Base-by-base conservation (phyloP, 1,284 basidiomycete species). In the Ganoderma sinense region DNA sequence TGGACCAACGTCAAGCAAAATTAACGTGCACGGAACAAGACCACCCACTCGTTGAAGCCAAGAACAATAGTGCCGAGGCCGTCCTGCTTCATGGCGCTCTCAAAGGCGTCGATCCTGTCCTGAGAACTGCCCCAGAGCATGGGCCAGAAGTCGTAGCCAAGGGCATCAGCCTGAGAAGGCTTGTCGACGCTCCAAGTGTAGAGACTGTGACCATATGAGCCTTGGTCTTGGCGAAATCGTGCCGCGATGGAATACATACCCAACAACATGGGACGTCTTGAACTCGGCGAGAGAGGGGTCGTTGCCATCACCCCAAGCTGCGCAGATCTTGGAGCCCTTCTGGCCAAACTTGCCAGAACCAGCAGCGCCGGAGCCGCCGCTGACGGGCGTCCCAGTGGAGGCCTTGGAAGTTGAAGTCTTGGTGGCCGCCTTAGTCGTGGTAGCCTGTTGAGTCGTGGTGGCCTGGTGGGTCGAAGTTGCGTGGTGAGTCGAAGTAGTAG, bases 41-140 rank as follows among this genome's bases (percentile, higher is more conserved):
- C n/a, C 0, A 83, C 89, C 40, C 75, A 92, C 91, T 94, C 93
- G 80, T 95, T 96, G 80, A 88, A 84, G 70, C 89, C 91, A 51
- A 94, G 77, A 64, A 87, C 86, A 69, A 82, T 79, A 56, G 85
- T 82, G 67, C 89, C 86, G 65, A 89, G 84, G 68, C 87, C 85
- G 64, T 82, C 77, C 26, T 81, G 80, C 53, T 62, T 0, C 58
- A 88, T 88, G 73, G 82, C 78, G 1, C 75, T 72, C 71, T 81
- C 70, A 76, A 89, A 90, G 1, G 84, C 79, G 14, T 59, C 60
- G 53, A 84, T 77, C 72, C 89, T 83, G 64, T 85, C 83, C 14
- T 51, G 16, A 4, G 39, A 2, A 26, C 74, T 70, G 74, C 92
- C 90, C 91, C 92, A 94, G 14, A 93, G 80, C 92, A 93, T 92